Evolutionary conservation across 2,329 filamentous ascomycete species (phyloP).

Genomic region (Penicillium griseofulvum): DNA sequence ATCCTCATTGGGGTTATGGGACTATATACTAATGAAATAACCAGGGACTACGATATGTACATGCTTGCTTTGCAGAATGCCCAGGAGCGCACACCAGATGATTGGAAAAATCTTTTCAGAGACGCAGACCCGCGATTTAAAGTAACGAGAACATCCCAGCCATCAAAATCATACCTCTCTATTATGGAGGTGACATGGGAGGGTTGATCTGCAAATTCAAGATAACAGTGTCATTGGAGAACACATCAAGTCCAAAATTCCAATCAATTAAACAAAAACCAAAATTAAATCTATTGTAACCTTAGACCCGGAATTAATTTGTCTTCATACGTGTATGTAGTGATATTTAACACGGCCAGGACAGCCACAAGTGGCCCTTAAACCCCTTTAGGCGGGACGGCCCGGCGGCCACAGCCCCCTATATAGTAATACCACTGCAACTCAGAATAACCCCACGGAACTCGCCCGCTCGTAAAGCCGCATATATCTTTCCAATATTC

Average conservation of each 20-base stretch:
- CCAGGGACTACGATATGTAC: constrained; percentile 6
- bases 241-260: neutral
- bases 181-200: constrained; percentile 3
- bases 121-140: neutral
- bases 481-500: constrained; percentile 26
- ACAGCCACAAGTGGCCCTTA: neutral
- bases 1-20: neutral
- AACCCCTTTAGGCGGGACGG: neutral
- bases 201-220: neutral
- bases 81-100: neutral
- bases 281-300: neutral
- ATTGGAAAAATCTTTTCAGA: constrained; percentile 1
- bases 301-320: neutral
- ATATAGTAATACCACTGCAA: neutral
- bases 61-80: constrained; percentile 3
- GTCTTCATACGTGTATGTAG: neutral
- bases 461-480: constrained; percentile 16
- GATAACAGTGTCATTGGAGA: neutral
- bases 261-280: neutral
- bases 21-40: neutral
- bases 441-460: neutral
- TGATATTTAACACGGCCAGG: neutral
- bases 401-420: neutral
- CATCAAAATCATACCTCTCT: constrained; percentile 1
- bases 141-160: neutral